phyloP scores from a whole-genome alignment of 2,329 filamentous ascomycete species.

The Fusarium napiforme region DNA sequence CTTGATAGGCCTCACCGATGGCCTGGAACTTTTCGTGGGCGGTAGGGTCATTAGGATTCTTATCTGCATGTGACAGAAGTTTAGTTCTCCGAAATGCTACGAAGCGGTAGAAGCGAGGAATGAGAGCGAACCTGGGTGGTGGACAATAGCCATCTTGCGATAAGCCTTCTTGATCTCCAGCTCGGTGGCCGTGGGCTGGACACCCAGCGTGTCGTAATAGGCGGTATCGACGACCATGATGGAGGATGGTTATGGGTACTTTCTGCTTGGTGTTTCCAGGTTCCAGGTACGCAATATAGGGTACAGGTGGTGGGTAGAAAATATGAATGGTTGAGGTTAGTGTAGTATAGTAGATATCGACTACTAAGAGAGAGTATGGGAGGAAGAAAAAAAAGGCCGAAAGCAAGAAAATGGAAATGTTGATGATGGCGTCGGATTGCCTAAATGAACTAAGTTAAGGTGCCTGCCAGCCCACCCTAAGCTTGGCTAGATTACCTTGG shows the following conservation, averaged over 20 bases:
- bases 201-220: conserved; percentile 89
- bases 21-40: conserved; percentile 95
- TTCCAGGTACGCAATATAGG: conserved; percentile 12
- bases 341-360: conserved; percentile 7
- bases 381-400: conserved; percentile 4
- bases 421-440: conserved; percentile 43
- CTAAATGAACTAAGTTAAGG: conserved; percentile 29
- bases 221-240: conserved; percentile 87
- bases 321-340: conserved; percentile 1
- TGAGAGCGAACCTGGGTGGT: conserved; percentile 77
- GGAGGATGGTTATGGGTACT: conserved; percentile 12
- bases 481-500: conserved; percentile 14
- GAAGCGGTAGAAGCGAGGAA: background rate
- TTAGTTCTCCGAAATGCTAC: conserved; percentile 4
- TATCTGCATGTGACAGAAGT: conserved; percentile 68
- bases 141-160: conserved; percentile 91
- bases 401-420: conserved; percentile 27
- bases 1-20: conserved; percentile 79
- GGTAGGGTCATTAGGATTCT: conserved; percentile 95
- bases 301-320: conserved; percentile 6
- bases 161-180: conserved; percentile 98
- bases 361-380: background rate
- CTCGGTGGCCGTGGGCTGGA: conserved; percentile 85
- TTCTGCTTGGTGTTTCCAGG: conserved; percentile 11
- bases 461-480: background rate